Conservation (phyloP, 202 grass and related monocot species). For the Schoenoplectus triqueter region DNA sequence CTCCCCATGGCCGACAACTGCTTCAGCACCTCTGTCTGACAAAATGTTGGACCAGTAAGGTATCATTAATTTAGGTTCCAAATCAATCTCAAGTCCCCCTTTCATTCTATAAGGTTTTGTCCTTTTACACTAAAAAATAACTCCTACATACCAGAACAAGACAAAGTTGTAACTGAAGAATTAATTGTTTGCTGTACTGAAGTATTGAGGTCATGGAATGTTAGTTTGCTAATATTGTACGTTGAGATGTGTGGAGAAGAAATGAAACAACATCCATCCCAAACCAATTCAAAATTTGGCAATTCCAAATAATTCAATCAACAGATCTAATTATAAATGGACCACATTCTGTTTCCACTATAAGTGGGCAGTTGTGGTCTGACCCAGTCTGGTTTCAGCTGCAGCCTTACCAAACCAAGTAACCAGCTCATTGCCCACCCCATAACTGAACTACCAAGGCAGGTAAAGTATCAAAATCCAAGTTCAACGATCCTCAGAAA, state of each 20-base stretch:
- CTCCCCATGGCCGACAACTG: slow-evolving; percentile 89
- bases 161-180: slow-evolving; percentile 2
- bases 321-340: neutral
- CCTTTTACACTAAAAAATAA: neutral
- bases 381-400: neutral
- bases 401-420: neutral
- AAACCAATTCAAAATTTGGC: slow-evolving; percentile 3
- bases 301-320: neutral
- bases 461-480: neutral
- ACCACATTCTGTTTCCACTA: neutral
- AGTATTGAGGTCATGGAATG: neutral
- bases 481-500: slow-evolving; percentile 9
- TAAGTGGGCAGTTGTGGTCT: neutral
- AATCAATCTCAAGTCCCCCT: neutral
- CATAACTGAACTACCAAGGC: neutral
- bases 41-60: slow-evolving; percentile 21
- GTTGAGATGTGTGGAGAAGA: neutral
- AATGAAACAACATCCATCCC: neutral
- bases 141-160: slow-evolving; percentile 10
- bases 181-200: slow-evolving; percentile 4
- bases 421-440: neutral
- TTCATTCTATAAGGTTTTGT: slow-evolving; percentile 7
- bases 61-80: slow-evolving; percentile 20
- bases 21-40: slow-evolving; percentile 87
- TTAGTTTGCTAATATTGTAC: neutral